Conservation (phyloP, 2,329 filamentous ascomycete species). For the Rhytidhysteron rufulum region DNA sequence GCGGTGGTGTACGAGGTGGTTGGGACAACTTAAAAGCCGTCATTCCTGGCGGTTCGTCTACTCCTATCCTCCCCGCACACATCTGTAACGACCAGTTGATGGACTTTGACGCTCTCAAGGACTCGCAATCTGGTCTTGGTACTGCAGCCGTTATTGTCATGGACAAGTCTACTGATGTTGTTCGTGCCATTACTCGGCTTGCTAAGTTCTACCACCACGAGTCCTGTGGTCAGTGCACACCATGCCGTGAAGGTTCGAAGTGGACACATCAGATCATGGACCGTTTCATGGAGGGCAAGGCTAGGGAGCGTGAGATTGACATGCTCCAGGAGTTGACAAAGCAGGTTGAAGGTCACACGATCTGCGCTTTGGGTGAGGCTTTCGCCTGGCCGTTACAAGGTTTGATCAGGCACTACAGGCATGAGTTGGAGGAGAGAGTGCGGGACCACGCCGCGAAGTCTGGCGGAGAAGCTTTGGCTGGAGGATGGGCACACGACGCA, state of each 20-base stretch:
- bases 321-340: slow-evolving; percentile 99
- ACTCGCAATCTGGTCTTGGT: slow-evolving; percentile 93
- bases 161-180: slow-evolving; percentile 96
- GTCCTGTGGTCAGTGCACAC: slow-evolving; percentile 96
- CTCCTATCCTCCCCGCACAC: slow-evolving; percentile 84
- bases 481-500: slow-evolving; percentile 79
- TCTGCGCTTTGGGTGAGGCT: slow-evolving; percentile 94
- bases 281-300: slow-evolving; percentile 88
- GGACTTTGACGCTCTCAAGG: slow-evolving; percentile 98
- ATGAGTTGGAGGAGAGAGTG: slow-evolving; percentile 90
- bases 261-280: slow-evolving; percentile 99
- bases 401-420: slow-evolving; percentile 95
- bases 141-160: slow-evolving; percentile 98
- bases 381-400: slow-evolving; percentile 99
- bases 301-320: slow-evolving; percentile 88
- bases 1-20: slow-evolving; percentile 89
- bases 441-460: slow-evolving; percentile 69
- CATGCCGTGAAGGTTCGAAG: slow-evolving; percentile 98
- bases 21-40: slow-evolving; percentile 97
- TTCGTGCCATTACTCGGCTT: slow-evolving; percentile 87
- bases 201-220: slow-evolving; percentile 98
- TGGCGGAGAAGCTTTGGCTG: slow-evolving; percentile 73
- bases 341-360: slow-evolving; percentile 98
- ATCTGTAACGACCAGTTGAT: slow-evolving; percentile 95
- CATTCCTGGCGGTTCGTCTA: slow-evolving; percentile 95